phyloP scores from a whole-genome alignment of 805 yeast species.

The Zygotorulaspora chibaensis region DNA sequence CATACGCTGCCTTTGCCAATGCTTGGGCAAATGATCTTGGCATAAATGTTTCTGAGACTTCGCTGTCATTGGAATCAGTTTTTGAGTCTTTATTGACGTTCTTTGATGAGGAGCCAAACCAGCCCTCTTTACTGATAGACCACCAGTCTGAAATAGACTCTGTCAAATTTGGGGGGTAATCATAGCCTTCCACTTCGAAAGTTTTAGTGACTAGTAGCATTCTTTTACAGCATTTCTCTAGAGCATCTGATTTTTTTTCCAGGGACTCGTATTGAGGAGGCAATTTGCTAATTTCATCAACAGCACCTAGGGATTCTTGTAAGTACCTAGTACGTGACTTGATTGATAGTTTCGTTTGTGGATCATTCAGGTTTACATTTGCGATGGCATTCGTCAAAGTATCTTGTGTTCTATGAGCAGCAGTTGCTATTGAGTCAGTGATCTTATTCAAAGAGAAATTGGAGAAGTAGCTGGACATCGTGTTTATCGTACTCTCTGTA shows the following conservation, averaged over 20 bases:
- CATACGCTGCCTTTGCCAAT: constrained; percentile 51
- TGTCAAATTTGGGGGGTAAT: constrained; percentile 73
- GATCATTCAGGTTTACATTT: constrained; percentile 28
- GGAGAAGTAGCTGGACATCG: constrained; percentile 18
- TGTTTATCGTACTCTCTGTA: not conserved
- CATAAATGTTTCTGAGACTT: constrained; percentile 24
- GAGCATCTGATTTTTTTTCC: constrained; percentile 62
- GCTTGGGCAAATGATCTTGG: constrained; percentile 77
- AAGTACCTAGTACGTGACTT: constrained; percentile 35
- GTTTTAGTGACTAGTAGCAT: constrained; percentile 52
- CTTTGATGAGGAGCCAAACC: constrained; percentile 16
- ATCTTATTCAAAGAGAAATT: constrained; percentile 30
- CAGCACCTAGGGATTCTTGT: constrained; percentile 58
- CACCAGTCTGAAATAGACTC: constrained; percentile 62
- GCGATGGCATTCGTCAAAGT: constrained; percentile 27
- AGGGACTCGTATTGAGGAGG: constrained; percentile 68
- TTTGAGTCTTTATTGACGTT: constrained; percentile 7
- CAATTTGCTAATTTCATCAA: constrained; percentile 65
- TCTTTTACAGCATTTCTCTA: constrained; percentile 55
- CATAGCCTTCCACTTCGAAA: constrained; percentile 71
- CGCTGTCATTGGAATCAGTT: constrained; percentile 2
- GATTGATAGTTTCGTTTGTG: constrained; percentile 29
- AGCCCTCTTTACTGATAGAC: constrained; percentile 26
- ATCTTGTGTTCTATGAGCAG: constrained; percentile 33
- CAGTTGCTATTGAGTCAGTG: constrained; percentile 28